Base-by-base conservation (phyloP, 148 eudicot species). In the Silene latifolia region DNA sequence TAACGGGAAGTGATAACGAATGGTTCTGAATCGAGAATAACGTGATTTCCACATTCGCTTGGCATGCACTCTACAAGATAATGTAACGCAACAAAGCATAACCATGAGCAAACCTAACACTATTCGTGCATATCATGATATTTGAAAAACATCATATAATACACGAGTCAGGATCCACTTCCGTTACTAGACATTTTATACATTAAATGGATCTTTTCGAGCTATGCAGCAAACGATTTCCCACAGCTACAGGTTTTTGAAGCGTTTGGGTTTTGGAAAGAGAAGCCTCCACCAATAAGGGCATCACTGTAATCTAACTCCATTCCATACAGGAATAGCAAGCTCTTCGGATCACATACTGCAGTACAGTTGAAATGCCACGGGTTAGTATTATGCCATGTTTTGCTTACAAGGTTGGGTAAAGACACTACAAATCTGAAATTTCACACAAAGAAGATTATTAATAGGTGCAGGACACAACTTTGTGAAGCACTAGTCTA, bases 301-400 rank as follows among this genome's bases (percentile, higher is more conserved):
- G 97, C 99, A 76, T 95, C 92, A 66, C 97, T 95, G 81, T 88
- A 95, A 83, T 95, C 99, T 81, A 95, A 82, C 79, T 95, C 97
- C 97, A 95, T 90, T 72, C 99, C 99, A 53, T 67, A 95, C 7
- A 95, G 66, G 76, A 90, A 92, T 14, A 92, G 90, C 63, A 95
- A 97, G 85, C 99, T 95, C 87, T 95, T 95, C 20, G 99, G 96
- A 88, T 95, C 99, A 81, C 97, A 92, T 77, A 95, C 99, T 95
- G 90, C 88, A 86, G 12, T 35, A 35, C 42, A 35, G 42, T 35
- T 35, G 42, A 35, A 35, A 35, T 35, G 42, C 42, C 42, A 35
- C 7, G 3, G 42, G 42, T 35, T 27, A 27, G 29, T 27, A 27
- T 27, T 35, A 4, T 35, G 42, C 5, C 42, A 5, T 1, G 6